Conservation (phyloP, 306 rosid genomes). For the Cucurbita moschata region DNA sequence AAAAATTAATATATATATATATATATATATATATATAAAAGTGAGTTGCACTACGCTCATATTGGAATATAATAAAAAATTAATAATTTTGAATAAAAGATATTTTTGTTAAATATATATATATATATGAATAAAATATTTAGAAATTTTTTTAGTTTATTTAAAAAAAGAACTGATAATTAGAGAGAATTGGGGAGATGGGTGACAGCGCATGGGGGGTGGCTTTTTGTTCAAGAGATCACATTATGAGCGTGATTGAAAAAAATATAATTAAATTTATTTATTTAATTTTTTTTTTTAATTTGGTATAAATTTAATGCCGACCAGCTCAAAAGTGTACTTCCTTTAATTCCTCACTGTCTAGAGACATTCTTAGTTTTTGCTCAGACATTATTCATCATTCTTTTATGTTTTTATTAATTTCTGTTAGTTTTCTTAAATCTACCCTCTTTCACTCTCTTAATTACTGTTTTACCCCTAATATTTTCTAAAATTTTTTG, state of each 20-base stretch:
- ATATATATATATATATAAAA: too few species aligned
- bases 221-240: background rate
- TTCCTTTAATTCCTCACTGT: background rate
- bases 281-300: background rate
- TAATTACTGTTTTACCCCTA: background rate
- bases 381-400: background rate
- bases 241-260: background rate
- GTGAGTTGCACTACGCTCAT: too few species aligned
- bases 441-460: background rate
- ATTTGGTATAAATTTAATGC: background rate
- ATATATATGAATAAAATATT: too few species aligned
- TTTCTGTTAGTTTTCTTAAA: background rate
- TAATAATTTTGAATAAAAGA: too few species aligned
- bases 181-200: background rate
- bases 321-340: background rate
- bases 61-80: too few species aligned
- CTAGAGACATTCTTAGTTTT: background rate
- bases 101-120: too few species aligned
- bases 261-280: background rate
- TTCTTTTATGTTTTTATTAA: background rate
- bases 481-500: too few species aligned
- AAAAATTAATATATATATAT: too few species aligned
- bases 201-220: background rate
- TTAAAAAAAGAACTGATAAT: background rate
- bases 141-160: too few species aligned